Evolutionary conservation across 192 early-diverging fungal species (phyloP), one percentile per base, ranked within the genome.

Genomic region (Rhizophagus sp.): DNA sequence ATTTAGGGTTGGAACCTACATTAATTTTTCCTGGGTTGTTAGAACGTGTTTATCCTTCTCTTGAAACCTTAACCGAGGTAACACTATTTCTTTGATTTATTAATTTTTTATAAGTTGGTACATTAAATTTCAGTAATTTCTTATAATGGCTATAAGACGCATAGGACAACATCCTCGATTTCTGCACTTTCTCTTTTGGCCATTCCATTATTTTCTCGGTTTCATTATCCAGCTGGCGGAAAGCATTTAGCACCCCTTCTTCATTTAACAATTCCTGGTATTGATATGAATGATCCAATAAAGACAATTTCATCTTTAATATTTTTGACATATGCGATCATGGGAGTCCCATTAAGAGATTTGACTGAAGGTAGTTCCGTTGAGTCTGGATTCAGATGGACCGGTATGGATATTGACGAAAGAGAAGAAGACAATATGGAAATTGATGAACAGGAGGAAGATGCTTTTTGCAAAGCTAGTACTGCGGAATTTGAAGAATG

Each of bases 241-340:
- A 91, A 92, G 79, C 93, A 97, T 81, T 75, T 99, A 1, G 81
- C 91, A 0, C 90, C 92, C 15, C 84, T 99, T 75, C 85, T 99
- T 50, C 89, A 92, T 50, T 87, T 97, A 3, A 89, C 90, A 5
- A 89, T 97, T 15, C 96, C 96, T 0, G 97, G 96, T 33, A 94
- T 99, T 39, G 97, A 99, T 80, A 86, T 96, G 81, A 99, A 99
- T 83, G 97, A 99, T 75, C 91, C 94, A 2, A 88, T 83, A 44
- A 99, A 98, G 83, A 91, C 96, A 5, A 89, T 88, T 39, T 85
- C 88, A 19, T 87, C 95, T 3, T 76, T 96, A 11, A 79, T 92
- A 62, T 96, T 96, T 82, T 85, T 96, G 34, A 88, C 87, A 11
- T 87, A 88, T 70, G 88, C 91, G 30, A 63, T 92, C 11, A 84